phyloP scores from a whole-genome alignment of 495 filamentous ascomycete species.

The Penicillium robsamsonii region DNA sequence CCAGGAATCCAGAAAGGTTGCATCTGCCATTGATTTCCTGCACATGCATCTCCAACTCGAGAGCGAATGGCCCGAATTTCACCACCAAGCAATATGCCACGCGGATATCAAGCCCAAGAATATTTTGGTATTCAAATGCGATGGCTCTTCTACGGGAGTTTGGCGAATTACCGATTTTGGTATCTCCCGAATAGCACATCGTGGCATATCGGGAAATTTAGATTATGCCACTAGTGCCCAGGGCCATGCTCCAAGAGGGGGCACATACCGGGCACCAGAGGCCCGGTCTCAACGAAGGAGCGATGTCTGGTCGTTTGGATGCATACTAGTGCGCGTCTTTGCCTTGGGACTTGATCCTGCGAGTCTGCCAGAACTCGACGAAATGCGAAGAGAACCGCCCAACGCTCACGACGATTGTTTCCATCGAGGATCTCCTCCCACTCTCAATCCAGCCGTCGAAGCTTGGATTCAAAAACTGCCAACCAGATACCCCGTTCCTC shows the following conservation, averaged over 20 bases:
- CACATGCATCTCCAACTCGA: background rate
- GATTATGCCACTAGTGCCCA: background rate
- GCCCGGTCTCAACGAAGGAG: background rate
- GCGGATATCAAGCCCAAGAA: conserved; percentile 3
- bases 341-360: background rate
- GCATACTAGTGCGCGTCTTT: background rate
- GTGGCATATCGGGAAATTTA: background rate
- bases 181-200: background rate
- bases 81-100: background rate
- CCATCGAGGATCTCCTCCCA: background rate
- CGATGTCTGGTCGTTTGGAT: conserved; percentile 8
- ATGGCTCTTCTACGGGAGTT: background rate
- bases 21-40: conserved; percentile 2
- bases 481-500: background rate
- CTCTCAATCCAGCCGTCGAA: background rate
- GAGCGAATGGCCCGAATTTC: background rate
- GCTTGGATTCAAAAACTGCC: background rate
- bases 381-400: background rate
- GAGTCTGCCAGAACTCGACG: background rate
- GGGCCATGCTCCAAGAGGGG: background rate
- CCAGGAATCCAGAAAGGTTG: background rate
- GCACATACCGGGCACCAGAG: background rate
- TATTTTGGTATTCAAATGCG: background rate
- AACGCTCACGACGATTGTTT: background rate
- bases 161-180: conserved; percentile 7